phyloP scores from a whole-genome alignment of 2,329 filamentous ascomycete genomes.

The Fusarium nematophilum region DNA sequence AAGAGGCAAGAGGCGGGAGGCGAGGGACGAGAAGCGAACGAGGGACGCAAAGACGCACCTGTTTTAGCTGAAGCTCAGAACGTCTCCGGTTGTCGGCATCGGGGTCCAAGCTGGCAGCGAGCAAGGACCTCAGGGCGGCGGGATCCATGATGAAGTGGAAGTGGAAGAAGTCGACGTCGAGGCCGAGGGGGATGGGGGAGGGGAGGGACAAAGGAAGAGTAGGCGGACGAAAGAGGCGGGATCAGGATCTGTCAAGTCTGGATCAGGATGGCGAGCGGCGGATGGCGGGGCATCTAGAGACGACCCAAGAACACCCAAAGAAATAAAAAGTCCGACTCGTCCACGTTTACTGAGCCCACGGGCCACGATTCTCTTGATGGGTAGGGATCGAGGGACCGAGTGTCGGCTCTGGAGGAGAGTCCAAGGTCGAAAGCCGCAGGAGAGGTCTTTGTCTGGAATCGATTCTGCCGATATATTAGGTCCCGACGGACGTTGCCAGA shows the following conservation, averaged over 20 bases:
- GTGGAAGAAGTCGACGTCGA: slow-evolving; percentile 42
- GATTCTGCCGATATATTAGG: slow-evolving; percentile 36
- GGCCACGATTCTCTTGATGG: slow-evolving; percentile 26
- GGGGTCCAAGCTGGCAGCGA: slow-evolving; percentile 79
- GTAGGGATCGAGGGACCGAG: slow-evolving; percentile 17
- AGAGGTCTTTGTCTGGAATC: slow-evolving; percentile 15
- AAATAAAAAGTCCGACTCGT: slow-evolving; percentile 29
- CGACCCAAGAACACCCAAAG: slow-evolving; percentile 35
- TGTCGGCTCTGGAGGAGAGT: slow-evolving; percentile 18
- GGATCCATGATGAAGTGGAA: slow-evolving; percentile 71
- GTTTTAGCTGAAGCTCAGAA: slow-evolving; percentile 84
- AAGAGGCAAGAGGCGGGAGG: no score
- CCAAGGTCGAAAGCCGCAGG: slow-evolving; percentile 20
- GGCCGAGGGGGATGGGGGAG: slow-evolving; percentile 37
- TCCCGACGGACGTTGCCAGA: slow-evolving; percentile 36
- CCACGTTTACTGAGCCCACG: slow-evolving; percentile 34
- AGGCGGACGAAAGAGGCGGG: slow-evolving; percentile 38
- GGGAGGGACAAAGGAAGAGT: slow-evolving; percentile 33
- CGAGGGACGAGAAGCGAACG: no score
- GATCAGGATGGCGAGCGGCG: slow-evolving; percentile 42
- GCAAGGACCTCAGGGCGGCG: slow-evolving; percentile 78
- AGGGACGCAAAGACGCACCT: slow-evolving; percentile 64
- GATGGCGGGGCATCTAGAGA: slow-evolving; percentile 47
- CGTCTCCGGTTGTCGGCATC: slow-evolving; percentile 80
- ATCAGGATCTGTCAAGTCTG: slow-evolving; percentile 47